Percentiles rank a stretch among this genome's conserved stretches.
Evolutionary conservation across 257 asterid genomes (phyloP).

Genomic region (Nicotiana sylvestris): DNA sequence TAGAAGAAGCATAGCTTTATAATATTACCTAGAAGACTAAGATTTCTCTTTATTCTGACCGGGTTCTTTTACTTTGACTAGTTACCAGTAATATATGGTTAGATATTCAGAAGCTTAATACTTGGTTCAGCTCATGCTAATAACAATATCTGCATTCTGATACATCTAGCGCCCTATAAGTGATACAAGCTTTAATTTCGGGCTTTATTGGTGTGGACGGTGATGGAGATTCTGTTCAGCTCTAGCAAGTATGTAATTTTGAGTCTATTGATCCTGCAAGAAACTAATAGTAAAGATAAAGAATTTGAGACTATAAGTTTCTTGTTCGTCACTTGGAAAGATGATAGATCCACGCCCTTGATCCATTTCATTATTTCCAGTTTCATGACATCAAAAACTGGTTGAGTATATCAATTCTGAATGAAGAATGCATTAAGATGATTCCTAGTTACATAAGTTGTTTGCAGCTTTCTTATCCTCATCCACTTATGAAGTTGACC

Average conservation of each 20-base stretch:
- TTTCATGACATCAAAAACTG: neutral
- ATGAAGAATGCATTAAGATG: neutral
- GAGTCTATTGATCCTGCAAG: neutral
- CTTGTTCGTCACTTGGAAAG: neutral
- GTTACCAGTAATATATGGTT: neutral
- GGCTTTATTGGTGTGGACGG: neutral
- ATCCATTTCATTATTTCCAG: neutral
- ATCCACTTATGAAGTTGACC: neutral
- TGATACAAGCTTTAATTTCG: neutral
- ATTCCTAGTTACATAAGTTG: neutral
- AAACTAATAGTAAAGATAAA: neutral
- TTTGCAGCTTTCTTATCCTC: neutral
- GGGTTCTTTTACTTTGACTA: neutral
- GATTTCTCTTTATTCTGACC: neutral
- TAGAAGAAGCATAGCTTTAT: neutral
- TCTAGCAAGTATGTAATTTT: neutral
- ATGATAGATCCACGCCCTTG: neutral
- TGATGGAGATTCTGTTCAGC: neutral
- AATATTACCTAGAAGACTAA: neutral
- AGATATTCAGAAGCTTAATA: neutral
- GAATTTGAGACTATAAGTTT: neutral
- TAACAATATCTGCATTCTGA: neutral
- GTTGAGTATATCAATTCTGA: neutral
- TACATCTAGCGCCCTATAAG: neutral
- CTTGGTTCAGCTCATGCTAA: neutral